Percentiles rank a stretch among this genome's conserved stretches.
Conservation (phyloP, 352 stramenopile species). For the Globisporangium irregulare region DNA sequence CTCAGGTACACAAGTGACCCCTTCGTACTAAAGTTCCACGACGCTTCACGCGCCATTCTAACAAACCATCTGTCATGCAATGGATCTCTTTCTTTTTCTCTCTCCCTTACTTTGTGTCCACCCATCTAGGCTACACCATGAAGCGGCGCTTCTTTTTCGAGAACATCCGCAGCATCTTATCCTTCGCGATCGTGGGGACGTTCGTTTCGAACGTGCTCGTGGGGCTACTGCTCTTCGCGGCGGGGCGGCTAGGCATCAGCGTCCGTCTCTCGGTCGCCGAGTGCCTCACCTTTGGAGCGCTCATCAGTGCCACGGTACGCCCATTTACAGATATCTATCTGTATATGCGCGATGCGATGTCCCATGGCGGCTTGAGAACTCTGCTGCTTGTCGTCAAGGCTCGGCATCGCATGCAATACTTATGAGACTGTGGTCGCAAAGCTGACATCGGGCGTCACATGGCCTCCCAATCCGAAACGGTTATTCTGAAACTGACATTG, state of each 20-base stretch:
- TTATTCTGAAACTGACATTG: conserved; percentile 1
- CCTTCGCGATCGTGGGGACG: conserved; percentile 89
- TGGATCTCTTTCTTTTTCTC: background rate
- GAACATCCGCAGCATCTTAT: conserved; percentile 87
- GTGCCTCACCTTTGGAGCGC: conserved; percentile 87
- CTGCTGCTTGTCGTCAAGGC: background rate
- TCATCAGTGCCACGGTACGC: conserved; percentile 86
- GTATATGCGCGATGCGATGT: background rate
- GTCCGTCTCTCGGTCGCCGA: conserved; percentile 85
- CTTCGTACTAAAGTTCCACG: background rate
- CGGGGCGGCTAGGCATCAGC: conserved; percentile 53
- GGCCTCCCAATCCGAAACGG: too few species aligned
- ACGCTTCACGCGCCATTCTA: background rate
- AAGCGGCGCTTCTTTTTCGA: conserved; percentile 91
- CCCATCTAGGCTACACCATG: conserved; percentile 71
- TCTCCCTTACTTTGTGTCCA: background rate
- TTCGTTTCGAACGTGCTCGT: conserved; percentile 87
- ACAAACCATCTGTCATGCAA: background rate
- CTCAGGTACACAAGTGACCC: conserved; percentile 37
- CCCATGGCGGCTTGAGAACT: background rate
- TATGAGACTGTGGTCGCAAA: background rate
- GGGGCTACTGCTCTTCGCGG: conserved; percentile 68
- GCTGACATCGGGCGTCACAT: too few species aligned
- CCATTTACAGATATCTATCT: background rate
- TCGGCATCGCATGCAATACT: background rate